Conservation (phyloP, 257 asterid genomes). For the Henckelia pumila region DNA sequence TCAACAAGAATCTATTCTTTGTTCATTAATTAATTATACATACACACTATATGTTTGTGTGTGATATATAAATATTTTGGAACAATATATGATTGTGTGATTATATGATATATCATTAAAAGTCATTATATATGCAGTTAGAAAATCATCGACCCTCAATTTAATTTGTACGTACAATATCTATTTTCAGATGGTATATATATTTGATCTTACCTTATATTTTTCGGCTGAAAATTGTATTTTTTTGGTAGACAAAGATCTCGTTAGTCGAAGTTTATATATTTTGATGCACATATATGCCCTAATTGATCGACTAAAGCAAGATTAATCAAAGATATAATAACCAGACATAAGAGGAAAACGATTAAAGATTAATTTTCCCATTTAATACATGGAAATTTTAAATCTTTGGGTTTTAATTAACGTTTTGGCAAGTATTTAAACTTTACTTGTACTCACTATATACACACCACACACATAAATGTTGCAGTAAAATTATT, state of each 20-base stretch:
- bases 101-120: no score
- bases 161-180: not conserved
- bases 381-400: not conserved
- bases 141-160: not conserved
- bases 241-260: not conserved
- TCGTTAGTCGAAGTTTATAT: not conserved
- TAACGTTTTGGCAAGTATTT: not conserved
- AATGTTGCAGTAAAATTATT: no score
- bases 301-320: not conserved
- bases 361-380: not conserved
- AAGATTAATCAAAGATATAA: not conserved
- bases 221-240: not conserved
- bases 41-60: not conserved
- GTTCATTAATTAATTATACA: no score
- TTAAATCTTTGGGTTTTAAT: no score
- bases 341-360: not conserved
- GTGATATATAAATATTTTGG: no score
- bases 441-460: no score
- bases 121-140: no score
- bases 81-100: not conserved
- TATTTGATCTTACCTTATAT: not conserved
- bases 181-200: not conserved
- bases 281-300: not conserved
- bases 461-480: no score
- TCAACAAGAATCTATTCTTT: slow-evolving; percentile 10